A percentile compares a stretch with the other conserved stretches of the same genome.
Evolutionary conservation across 2,329 filamentous ascomycete species (phyloP).

Genomic region (Colletotrichum sp.): DNA sequence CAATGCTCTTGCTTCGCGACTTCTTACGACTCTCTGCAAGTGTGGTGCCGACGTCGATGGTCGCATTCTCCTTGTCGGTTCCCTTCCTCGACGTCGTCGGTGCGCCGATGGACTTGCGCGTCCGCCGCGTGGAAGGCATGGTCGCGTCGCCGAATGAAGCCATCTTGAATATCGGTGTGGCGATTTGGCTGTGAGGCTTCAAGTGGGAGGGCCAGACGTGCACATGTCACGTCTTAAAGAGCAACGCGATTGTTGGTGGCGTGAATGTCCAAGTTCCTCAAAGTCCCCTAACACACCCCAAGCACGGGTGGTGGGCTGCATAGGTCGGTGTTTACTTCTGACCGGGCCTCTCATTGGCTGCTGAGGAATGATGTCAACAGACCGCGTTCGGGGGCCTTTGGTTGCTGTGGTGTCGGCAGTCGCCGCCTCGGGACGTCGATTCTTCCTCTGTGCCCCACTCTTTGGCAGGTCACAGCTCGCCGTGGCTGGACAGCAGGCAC

Average conservation of each 20-base stretch:
- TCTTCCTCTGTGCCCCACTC: not conserved
- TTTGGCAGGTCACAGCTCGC: not conserved
- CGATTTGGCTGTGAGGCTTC: not conserved
- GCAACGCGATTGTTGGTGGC: conserved; percentile 15
- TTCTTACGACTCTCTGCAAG: conserved; percentile 64
- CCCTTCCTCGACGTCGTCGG: not conserved
- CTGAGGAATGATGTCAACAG: conserved; percentile 11
- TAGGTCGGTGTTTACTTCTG: conserved; percentile 17
- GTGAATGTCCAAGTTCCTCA: conserved; percentile 23
- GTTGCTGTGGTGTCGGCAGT: conserved; percentile 17
- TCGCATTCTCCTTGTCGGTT: conserved; percentile 81
- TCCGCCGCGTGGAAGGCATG: conserved; percentile 60
- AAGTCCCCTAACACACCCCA: conserved; percentile 15
- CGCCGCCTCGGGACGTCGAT: not conserved
- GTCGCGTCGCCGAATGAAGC: conserved; percentile 48
- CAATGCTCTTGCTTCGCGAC: conserved; percentile 93
- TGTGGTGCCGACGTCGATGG: conserved; percentile 65
- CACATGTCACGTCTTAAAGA: conserved; percentile 20
- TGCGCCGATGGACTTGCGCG: conserved; percentile 74
- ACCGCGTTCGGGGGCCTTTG: not conserved
- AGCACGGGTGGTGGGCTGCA: conserved; percentile 16
- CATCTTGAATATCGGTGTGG: conserved; percentile 32
- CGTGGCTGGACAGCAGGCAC: not conserved
- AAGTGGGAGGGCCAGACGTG: not conserved
- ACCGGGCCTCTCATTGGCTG: conserved; percentile 3